Percentiles rank a stretch among this genome's conserved stretches.
Conservation (phyloP, 139 green algal genomes). For the Helicosporidium sp. region DNA sequence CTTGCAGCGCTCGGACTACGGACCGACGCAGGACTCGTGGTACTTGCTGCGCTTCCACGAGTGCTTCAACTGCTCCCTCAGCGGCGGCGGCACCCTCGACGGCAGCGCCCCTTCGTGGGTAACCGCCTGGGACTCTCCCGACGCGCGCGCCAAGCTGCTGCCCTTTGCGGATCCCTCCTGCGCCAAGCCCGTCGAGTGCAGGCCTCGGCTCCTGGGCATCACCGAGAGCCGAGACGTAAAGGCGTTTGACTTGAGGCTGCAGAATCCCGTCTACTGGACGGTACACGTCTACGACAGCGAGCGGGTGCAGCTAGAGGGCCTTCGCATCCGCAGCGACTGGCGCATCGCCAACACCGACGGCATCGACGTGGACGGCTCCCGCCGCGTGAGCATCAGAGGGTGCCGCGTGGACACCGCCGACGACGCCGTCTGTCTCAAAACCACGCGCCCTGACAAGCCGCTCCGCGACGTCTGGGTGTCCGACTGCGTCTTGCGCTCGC, state of each 20-base stretch:
- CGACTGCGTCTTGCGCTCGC: slow-evolving; percentile 13
- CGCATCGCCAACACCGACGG: slow-evolving; percentile 29
- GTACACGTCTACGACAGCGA: slow-evolving; percentile 14
- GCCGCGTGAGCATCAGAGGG: slow-evolving; percentile 7
- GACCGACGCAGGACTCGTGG: not conserved
- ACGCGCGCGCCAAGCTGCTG: not conserved
- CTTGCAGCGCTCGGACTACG: slow-evolving; percentile 5
- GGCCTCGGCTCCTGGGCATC: slow-evolving; percentile 11
- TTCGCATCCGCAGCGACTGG: slow-evolving; percentile 15
- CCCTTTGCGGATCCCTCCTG: slow-evolving; percentile 9
- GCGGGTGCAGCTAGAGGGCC: slow-evolving; percentile 3
- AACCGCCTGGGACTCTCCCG: not conserved
- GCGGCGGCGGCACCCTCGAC: slow-evolving; percentile 7
- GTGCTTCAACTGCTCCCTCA: slow-evolving; percentile 9
- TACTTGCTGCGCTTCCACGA: slow-evolving; percentile 10
- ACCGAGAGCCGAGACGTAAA: not conserved
- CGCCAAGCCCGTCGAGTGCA: slow-evolving; percentile 1
- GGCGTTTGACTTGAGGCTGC: slow-evolving; percentile 1
- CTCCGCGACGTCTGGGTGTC: not conserved
- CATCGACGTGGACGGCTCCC: slow-evolving; percentile 22
- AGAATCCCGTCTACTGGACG: slow-evolving; percentile 12
- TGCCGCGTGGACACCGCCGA: slow-evolving; percentile 20
- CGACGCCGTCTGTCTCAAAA: slow-evolving; percentile 27
- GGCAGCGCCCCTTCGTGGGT: slow-evolving; percentile 2
- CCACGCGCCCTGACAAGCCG: not conserved